Evolutionary conservation across 768 basidiomycete species (phyloP), one percentile per base, ranked within the genome.

Genomic region (Pilatotrama ljubarskyi): DNA sequence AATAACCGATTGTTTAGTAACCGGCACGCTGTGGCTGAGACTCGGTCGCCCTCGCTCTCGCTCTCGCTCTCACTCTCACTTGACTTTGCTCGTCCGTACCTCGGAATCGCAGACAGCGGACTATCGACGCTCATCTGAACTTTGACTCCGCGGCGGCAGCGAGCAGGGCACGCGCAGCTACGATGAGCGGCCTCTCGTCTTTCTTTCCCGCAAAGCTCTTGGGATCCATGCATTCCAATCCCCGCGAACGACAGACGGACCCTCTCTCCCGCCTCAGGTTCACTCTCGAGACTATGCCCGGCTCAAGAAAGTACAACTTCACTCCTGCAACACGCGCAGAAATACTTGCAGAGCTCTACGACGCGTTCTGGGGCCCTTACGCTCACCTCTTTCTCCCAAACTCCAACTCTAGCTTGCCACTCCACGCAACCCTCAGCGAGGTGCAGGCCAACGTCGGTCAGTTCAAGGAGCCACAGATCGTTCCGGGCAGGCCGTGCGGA

Each of bases 341-440:
- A 71, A 88, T 93, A 25, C 79, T 93, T n/a, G 81, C 84, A 24
- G 91, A 90, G 66, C 81, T 94, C 1, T 93, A 93, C 69, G 82
- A 84, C 59, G 83, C 90, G 3, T 90, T 94, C 76, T 91, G 91
- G 87, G 91, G 90, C 1, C 79, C 82, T 3, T 86, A 91, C 64
- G 78, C 84, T 3, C 82, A 87, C 59, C 76, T 88, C 48, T 94
- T 94, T 73, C 77, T 93, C 4, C 87, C 88, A 0, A 80, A 80
- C 51, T 83, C 84, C 5, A 84, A 84, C 63, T 77, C 81, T 0
- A 84, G 82, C 64, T 76, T 89, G 17, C 86, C 90, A 1, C 71
- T 84, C 62, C 82, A 87, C 62, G 75, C 80, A 42, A 81, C 87
- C 4, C 77, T 94, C 17, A 85, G 86, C 64, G 87, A 90, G 54